Base-by-base conservation (phyloP, 2,329 filamentous ascomycete species). In the Zopfia rhizophila region DNA sequence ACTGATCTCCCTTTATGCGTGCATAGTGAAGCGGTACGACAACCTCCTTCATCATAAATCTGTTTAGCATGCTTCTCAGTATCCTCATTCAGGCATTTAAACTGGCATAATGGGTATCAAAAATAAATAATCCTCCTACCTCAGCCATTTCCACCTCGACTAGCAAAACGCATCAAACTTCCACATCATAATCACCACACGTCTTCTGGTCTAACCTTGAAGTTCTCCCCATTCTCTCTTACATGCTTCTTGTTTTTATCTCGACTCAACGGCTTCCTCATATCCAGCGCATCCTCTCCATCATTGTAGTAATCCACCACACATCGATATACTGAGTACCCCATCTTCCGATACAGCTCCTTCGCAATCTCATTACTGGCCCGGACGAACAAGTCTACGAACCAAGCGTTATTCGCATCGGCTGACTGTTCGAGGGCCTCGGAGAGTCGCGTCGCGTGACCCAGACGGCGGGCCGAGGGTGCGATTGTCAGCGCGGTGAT, bases 401-500 rank as follows among this genome's bases (percentile, higher is more conserved):
- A 99, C 89, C 91, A 97, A 32, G 91, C 87, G 53, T 95, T 79
- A 57, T 91, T 87, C 38, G 85, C 86, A 60, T 97, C 89, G 28
- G 90, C 91, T 2, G 85, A 87, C n/a, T 81, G 79, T 72, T 97
- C 93, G 21, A 99, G 80, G 45, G 90, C 86, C 63, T 89, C 82
- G 0, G 89, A 91, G 25, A 99, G 80, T 32, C 88, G 87, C 48
- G 88, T 90, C 38, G 93, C 94, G 61, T 97, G 89, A 12, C 94
- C 93, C 12, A 94, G 82, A 30, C 94, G 84, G 19, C 94, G 87
- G 37, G 91, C 91, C 45, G 88, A 85, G 0, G 94, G 94, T 0
- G 93, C 88, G 14, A 99, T 90, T 0, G 94, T 97, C 38, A 99
- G 80, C 24, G 93, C 94, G 4, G 94, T 99, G 68, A 99, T 96